Evolutionary conservation across 148 eudicot species (phyloP).

Genomic region (Pouteria glomerata): DNA sequence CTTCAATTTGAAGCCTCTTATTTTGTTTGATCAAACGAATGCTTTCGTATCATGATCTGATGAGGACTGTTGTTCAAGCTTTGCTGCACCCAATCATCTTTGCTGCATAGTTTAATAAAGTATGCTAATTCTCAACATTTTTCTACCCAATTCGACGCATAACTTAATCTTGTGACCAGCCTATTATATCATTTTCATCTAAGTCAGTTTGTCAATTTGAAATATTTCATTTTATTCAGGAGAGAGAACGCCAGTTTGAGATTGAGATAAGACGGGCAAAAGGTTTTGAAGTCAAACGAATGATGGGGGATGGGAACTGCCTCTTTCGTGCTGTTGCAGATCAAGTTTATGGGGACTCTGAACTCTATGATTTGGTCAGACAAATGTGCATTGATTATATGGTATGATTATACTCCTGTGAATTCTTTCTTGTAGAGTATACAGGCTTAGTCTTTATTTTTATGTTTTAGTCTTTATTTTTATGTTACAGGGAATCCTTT

Average conservation of each 20-base stretch:
- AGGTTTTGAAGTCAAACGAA: conserved; percentile 89
- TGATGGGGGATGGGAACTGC: conserved; percentile 94
- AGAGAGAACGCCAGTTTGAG: conserved; percentile 90
- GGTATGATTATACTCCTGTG: conserved; percentile 37
- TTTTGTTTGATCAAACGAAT: background rate
- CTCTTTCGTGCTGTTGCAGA: conserved; percentile 98
- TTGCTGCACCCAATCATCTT: background rate
- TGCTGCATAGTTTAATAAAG: background rate
- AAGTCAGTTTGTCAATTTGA: background rate
- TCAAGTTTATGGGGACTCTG: conserved; percentile 97
- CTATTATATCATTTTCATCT: background rate
- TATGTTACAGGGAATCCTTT: background rate
- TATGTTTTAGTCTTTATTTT: too few species aligned
- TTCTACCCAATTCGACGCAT: too few species aligned
- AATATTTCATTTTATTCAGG: conserved; percentile 43
- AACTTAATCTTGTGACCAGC: background rate
- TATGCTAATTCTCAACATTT: background rate
- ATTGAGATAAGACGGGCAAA: conserved; percentile 75
- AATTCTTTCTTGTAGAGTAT: background rate
- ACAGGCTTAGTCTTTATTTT: background rate
- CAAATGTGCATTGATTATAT: conserved; percentile 99
- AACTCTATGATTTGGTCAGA: conserved; percentile 79
- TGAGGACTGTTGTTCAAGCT: background rate
- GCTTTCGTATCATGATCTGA: background rate
- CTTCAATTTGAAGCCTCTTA: background rate